These are phyloP conservation scores for Vitis hybrid DNA, from an alignment of 177 flowering plant species.

Conservation along the genomic window DNA sequence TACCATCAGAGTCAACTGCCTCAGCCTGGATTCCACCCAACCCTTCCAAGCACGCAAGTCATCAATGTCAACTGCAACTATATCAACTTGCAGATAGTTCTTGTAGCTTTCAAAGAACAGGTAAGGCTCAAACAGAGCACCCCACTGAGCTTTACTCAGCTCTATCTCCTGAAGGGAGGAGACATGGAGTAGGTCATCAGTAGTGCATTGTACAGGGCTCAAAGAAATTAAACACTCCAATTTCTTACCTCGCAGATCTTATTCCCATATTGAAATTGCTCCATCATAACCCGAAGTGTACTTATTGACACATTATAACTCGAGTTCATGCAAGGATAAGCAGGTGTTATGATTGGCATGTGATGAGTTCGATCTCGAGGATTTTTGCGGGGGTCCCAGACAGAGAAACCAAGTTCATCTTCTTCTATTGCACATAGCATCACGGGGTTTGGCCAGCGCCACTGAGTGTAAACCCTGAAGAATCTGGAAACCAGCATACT, in stretches of 20 bases:
- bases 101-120: constrained; percentile 80
- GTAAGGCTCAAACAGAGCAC: constrained; percentile 79
- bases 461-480: constrained; percentile 85
- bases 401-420: constrained; percentile 77
- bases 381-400: constrained; percentile 89
- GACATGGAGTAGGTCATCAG: background rate
- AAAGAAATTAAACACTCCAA: too few species aligned
- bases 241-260: constrained; percentile 66
- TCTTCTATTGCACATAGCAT: constrained; percentile 84
- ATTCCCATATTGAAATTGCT: constrained; percentile 74
- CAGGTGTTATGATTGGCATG: constrained; percentile 97
- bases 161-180: constrained; percentile 70
- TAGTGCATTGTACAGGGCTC: too few species aligned
- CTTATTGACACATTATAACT: constrained; percentile 90
- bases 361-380: constrained; percentile 71
- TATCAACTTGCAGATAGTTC: constrained; percentile 85
- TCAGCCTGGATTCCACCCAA: constrained; percentile 92
- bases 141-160: constrained; percentile 72
- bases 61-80: constrained; percentile 74
- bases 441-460: constrained; percentile 99
- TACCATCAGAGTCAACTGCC: constrained; percentile 86
- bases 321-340: constrained; percentile 95
- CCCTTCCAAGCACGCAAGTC: constrained; percentile 89
- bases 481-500: constrained; percentile 88
- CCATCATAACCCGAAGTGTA: constrained; percentile 88